Evolutionary conservation across 192 early-diverging fungal species (phyloP), one percentile per base, ranked within the genome.

Genomic region (Spizellomyces punctatus): DNA sequence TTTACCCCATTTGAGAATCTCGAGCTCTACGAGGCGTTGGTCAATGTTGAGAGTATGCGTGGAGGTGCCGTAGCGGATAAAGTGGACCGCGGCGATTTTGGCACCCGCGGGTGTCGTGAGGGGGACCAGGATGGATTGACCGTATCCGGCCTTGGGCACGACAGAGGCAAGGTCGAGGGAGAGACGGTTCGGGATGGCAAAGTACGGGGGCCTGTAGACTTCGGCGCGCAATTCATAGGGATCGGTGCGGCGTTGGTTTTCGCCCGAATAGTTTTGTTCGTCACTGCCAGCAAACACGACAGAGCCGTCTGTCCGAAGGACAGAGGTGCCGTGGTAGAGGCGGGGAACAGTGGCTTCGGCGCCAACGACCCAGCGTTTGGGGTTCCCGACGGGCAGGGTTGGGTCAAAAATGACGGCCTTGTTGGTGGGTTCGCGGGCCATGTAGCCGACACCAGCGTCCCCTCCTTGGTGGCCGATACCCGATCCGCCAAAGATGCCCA

Each of bases 201-300:
- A 64, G 62, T 72, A 72, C 10, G 60, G 41, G 12, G 70, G 70
- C 44, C 63, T 54, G 49, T 57, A 72, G 27, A 22, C 46, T 46
- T 72, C 70, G 2, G 64, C 47, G 19, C 63, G 46, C 16, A 72
- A 10, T 60, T 63, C 60, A 42, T 72, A 72, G 19, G 70, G 70
- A 42, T 72, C 48, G 61, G 41, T 49, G 58, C 59, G 68, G 14
- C 50, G 50, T n/a, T 19, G 50, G 10, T n/a, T 14, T 1, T 16
- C 67, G 46, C n/a, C 19, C 6, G 60, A 63, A 68, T 77, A 83
- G 66, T 84, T 82, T 16, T 71, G 72, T 74, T 78, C 80, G 46
- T 84, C 82, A 36, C 19, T 55, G 19, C 82, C 82, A 5, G 71
- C 80, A 10, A 80, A 76, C 50, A 84, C 52, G n/a, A 83, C 78